Evolutionary conservation across 352 stramenopile genomes (phyloP), one percentile per base, ranked within the genome.

Genomic region (Phytophthora nicotianae): DNA sequence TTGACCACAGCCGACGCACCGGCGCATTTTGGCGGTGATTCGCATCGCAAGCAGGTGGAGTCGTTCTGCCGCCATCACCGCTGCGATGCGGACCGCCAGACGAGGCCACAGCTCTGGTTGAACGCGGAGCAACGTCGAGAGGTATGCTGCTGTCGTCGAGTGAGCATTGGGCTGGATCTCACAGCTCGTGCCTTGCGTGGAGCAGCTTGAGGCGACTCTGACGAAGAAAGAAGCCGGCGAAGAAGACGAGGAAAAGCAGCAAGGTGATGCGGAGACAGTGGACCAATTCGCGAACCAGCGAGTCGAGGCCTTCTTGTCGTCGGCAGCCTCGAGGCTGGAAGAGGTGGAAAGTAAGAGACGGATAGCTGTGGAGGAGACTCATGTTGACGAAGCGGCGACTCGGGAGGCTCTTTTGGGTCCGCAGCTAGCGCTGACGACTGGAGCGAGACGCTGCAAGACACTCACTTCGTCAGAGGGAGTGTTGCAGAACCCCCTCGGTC

Each of bases 51-150:
- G 33, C 42, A 61, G 3, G 62, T 93, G 21, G 54, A 84, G 10
- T 23, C 49, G 1, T 93, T 93, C 50, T 93, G 84, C 41, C 62
- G 62, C 33, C 53, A 70, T 5, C 53, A 91, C 47, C 74, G 74
- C n/a, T 88, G 81, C 54, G 84, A 90, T 56, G 63, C 69, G 4
- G 58, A 74, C 40, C 76, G 72, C 16, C 27, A 73, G 27, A 29
- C 51, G n/a, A 70, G 84, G 11, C 24, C 53, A 2, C 58, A 79
- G 48, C 63, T 93, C 24, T 79, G 66, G 43, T 48, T 91, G 8
- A 16, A 54, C n/a, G 23, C 72, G 2, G 50, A 27, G 6, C 57
- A 53, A 3, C 43, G 54, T 21, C 65, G 52, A 32, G 60, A 80
- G 56, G 80, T 86, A 64, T 70, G 33, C n/a, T 32, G 35, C 20